Evolutionary conservation across 2,329 filamentous ascomycete species (phyloP).

Genomic region (Rachicladosporium sp.): DNA sequence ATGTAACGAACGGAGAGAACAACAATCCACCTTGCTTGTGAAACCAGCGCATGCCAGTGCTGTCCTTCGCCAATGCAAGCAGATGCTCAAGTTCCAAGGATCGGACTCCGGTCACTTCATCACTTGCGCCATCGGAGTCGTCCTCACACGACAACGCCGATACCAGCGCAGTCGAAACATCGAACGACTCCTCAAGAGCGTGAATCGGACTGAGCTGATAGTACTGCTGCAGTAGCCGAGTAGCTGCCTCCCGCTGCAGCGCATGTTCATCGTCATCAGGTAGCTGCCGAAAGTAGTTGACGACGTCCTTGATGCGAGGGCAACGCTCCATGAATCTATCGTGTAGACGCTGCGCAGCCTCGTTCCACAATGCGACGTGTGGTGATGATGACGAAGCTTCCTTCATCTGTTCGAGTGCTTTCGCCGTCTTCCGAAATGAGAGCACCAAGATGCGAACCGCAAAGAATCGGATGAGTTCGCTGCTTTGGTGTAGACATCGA

Average conservation of each 20-base stretch:
- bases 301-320: conserved; percentile 70
- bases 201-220: conserved; percentile 70
- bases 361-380: conserved; percentile 46
- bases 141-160: conserved; percentile 43
- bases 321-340: conserved; percentile 67
- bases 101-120: conserved; percentile 35
- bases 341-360: conserved; percentile 54
- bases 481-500: conserved; percentile 66
- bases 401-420: conserved; percentile 49
- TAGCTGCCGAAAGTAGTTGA: conserved; percentile 59
- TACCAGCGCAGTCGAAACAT: conserved; percentile 67
- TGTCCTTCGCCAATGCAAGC: conserved; percentile 66
- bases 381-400: conserved; percentile 21
- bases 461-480: conserved; percentile 72
- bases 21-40: conserved; percentile 52
- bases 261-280: conserved; percentile 48
- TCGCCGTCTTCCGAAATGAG: conserved; percentile 64
- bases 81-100: conserved; percentile 70
- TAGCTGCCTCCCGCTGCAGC: conserved; percentile 66
- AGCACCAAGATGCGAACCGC: conserved; percentile 66
- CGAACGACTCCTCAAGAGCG: conserved; percentile 74
- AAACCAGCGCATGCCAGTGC: conserved; percentile 84
- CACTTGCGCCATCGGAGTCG: conserved; percentile 31
- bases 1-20: conserved; percentile 58
- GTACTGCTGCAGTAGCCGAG: conserved; percentile 69